Evolutionary conservation across 2,329 filamentous ascomycete species (phyloP).

Genomic region (Pseudogymnoascus sp.): DNA sequence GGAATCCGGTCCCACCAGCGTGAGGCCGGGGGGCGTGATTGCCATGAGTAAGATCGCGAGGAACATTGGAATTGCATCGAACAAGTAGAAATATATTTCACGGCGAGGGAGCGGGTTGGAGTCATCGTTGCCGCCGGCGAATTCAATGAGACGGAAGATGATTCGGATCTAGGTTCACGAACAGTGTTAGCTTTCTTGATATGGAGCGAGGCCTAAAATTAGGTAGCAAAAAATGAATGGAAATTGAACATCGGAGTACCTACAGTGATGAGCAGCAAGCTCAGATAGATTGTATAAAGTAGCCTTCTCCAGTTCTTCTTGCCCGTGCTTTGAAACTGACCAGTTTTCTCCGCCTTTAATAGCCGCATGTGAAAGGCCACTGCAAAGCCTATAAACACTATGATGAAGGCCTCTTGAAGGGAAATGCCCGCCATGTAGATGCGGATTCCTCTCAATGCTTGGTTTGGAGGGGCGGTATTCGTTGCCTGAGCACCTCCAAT

Average conservation of each 20-base stretch:
- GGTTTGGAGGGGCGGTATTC: conserved; percentile 19
- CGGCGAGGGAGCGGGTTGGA: conserved; percentile 38
- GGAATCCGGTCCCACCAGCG: background rate
- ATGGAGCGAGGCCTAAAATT: background rate
- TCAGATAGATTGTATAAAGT: background rate
- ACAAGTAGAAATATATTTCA: conserved; percentile 42
- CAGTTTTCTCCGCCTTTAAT: conserved; percentile 11
- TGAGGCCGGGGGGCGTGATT: background rate
- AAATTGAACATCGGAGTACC: conserved; percentile 29
- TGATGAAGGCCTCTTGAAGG: background rate
- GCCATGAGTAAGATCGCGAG: conserved; percentile 13
- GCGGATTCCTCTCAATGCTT: conserved; percentile 20
- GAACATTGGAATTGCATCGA: conserved; percentile 46
- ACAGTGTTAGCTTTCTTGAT: background rate
- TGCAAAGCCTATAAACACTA: conserved; percentile 2
- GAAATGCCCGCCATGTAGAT: conserved; percentile 6
- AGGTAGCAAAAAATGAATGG: conserved; percentile 32
- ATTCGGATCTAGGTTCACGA: conserved; percentile 39
- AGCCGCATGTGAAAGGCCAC: conserved; percentile 32
- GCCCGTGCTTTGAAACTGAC: conserved; percentile 16
- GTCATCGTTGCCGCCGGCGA: conserved; percentile 34
- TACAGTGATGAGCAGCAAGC: conserved; percentile 2
- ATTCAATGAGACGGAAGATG: conserved; percentile 51
- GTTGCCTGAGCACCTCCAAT: conserved; percentile 31
- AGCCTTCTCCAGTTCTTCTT: conserved; percentile 18